A percentile compares a stretch with the other conserved stretches of the same genome.
phyloP scores from a whole-genome alignment of 345 rosid species.

The Pugionium dolabratum region DNA sequence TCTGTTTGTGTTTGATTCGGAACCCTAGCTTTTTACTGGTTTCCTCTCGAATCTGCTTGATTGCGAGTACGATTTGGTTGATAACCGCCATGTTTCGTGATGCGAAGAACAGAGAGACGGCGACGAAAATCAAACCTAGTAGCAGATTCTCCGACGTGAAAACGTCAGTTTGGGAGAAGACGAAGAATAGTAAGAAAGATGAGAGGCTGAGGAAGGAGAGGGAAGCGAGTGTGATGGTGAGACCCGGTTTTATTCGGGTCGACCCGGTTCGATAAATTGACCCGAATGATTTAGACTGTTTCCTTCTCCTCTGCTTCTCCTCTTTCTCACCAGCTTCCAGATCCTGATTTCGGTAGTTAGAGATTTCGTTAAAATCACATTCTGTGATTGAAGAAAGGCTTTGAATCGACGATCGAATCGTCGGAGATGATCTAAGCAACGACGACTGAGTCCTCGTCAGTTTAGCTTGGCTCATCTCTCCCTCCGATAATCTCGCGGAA shows the following conservation, averaged over 20 bases:
- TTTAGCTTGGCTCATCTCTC: slow-evolving; percentile 57
- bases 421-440: slow-evolving; percentile 80
- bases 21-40: slow-evolving; percentile 46
- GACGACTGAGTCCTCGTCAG: slow-evolving; percentile 81
- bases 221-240: slow-evolving; percentile 57
- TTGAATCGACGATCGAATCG: slow-evolving; percentile 82
- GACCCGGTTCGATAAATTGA: slow-evolving; percentile 43
- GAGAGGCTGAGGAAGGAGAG: slow-evolving; percentile 51
- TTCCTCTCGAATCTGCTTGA: slow-evolving; percentile 33
- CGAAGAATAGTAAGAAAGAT: slow-evolving; percentile 51
- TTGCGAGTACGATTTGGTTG: slow-evolving; percentile 46
- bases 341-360: slow-evolving; percentile 28
- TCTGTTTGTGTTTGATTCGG: slow-evolving; percentile 44
- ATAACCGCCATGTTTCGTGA: slow-evolving; percentile 68
- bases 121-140: slow-evolving; percentile 69
- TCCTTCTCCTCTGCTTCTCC: slow-evolving; percentile 42
- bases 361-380: slow-evolving; percentile 42
- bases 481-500: slow-evolving; percentile 10
- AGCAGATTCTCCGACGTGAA: slow-evolving; percentile 79
- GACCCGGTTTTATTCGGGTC: slow-evolving; percentile 55
- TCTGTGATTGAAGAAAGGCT: slow-evolving; percentile 72
- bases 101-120: slow-evolving; percentile 75
- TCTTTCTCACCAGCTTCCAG: slow-evolving; percentile 43
- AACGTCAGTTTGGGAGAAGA: slow-evolving; percentile 55
- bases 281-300: slow-evolving; percentile 40